These are phyloP conservation scores for Neofusicoccum sp. DNA, from an alignment of 2,329 filamentous ascomycete species.

Conservation along the genomic window DNA sequence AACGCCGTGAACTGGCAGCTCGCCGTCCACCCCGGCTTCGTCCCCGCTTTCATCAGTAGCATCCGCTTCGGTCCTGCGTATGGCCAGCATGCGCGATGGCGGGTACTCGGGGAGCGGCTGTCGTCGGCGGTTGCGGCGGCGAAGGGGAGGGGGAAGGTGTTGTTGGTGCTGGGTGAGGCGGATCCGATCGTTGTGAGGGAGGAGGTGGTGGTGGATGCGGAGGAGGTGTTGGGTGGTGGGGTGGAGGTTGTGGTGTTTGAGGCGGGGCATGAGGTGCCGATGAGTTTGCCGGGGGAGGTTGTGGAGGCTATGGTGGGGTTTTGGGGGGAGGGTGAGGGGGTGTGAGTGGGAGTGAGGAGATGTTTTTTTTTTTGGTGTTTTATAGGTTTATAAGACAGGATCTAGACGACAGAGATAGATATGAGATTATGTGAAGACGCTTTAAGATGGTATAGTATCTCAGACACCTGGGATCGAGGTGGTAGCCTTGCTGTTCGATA, in stretches of 20 bases:
- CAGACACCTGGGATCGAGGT: too few relatives aligned
- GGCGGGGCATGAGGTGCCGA: conserved; percentile 69
- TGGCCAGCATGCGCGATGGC: conserved; percentile 62
- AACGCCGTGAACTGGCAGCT: conserved; percentile 70
- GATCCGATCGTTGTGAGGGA: conserved; percentile 67
- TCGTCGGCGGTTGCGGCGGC: conserved; percentile 37
- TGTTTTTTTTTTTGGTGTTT: too few relatives aligned
- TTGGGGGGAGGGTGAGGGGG: conserved; percentile 28
- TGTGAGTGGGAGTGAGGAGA: neutral
- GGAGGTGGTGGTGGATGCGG: conserved; percentile 63
- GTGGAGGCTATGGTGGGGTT: conserved; percentile 51
- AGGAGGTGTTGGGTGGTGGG: conserved; percentile 51
- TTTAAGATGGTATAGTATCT: too few relatives aligned
- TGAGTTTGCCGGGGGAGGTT: conserved; percentile 60
- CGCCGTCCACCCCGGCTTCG: conserved; percentile 63
- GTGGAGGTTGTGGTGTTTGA: conserved; percentile 58
- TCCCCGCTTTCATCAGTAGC: conserved; percentile 67
- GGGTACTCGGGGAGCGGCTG: conserved; percentile 52
- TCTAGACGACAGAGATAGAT: too few relatives aligned
- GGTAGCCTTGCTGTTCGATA: too few relatives aligned
- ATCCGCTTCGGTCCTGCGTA: conserved; percentile 70
- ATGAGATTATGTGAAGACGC: too few relatives aligned
- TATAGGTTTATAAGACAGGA: too few relatives aligned
- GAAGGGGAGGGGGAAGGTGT: conserved; percentile 49
- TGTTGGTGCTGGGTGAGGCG: conserved; percentile 63